phyloP scores from a whole-genome alignment of 2,329 filamentous ascomycete species.

The Rugonectria rugulosa region DNA sequence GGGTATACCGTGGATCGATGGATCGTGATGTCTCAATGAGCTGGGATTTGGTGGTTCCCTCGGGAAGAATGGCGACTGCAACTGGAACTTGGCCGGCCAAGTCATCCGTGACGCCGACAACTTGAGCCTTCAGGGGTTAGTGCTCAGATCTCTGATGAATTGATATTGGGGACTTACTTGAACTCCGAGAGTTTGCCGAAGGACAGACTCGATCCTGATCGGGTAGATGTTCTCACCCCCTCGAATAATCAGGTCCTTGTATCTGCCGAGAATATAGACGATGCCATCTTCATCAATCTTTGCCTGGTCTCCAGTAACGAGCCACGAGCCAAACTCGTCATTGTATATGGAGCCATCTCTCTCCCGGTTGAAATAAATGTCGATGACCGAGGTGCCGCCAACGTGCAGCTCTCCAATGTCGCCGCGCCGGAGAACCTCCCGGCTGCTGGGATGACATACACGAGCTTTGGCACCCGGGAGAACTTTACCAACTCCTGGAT shows the following conservation, averaged over 20 bases:
- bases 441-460: constrained; percentile 45
- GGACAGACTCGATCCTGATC: constrained; percentile 44
- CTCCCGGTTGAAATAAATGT: constrained; percentile 42
- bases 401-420: constrained; percentile 52
- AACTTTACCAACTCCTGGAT: constrained; percentile 52
- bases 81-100: constrained; percentile 57
- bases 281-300: constrained; percentile 47
- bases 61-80: constrained; percentile 49
- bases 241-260: constrained; percentile 56
- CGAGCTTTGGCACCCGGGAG: constrained; percentile 49
- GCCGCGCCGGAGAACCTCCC: constrained; percentile 39
- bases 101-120: constrained; percentile 53
- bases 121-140: constrained; percentile 43
- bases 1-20: constrained; percentile 48
- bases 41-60: constrained; percentile 42
- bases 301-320: constrained; percentile 52
- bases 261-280: constrained; percentile 50
- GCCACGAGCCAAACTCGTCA: constrained; percentile 46
- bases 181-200: constrained; percentile 45
- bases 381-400: constrained; percentile 46
- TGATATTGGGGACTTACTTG: constrained; percentile 29
- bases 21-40: constrained; percentile 40
- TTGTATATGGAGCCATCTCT: constrained; percentile 45
- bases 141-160: neutral
- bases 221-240: constrained; percentile 56